Conservation (phyloP, 2,329 filamentous ascomycete species). For the Podosphaera xanthii region DNA sequence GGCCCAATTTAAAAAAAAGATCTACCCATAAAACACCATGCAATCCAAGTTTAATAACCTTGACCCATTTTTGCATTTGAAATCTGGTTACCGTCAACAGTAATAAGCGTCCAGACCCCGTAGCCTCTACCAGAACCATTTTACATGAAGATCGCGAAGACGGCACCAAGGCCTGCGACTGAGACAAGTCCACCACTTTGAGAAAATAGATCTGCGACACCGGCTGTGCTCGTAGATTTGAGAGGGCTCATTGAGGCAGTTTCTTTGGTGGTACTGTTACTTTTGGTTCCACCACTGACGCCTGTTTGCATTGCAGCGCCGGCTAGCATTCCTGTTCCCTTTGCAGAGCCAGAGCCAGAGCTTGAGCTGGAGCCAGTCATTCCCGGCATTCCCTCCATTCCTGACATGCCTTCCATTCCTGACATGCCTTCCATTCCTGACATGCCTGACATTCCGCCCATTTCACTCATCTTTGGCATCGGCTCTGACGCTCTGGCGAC, state of each 20-base stretch:
- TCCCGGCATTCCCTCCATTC: not conserved
- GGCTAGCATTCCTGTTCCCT: not conserved
- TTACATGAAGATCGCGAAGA: conserved; percentile 16
- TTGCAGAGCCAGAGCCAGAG: not conserved
- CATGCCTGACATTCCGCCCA: not conserved
- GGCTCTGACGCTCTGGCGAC: too few species aligned
- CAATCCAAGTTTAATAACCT: too few species aligned
- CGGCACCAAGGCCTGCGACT: conserved; percentile 12
- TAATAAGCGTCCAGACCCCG: too few species aligned
- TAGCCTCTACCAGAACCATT: not conserved
- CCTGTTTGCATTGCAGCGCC: not conserved
- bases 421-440: not conserved
- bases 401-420: not conserved
- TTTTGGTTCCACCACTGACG: not conserved
- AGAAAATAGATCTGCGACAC: conserved; percentile 8
- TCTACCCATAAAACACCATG: too few species aligned
- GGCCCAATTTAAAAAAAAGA: too few species aligned
- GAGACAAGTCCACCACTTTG: conserved; percentile 13
- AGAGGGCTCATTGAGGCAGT: conserved; percentile 11
- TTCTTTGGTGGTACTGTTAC: conserved; percentile 2
- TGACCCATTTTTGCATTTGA: too few species aligned
- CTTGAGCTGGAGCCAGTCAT: too few species aligned
- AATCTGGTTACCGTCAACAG: too few species aligned
- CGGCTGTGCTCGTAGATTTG: conserved; percentile 6
- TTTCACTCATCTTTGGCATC: not conserved